Evolutionary conservation across 1,284 basidiomycete species (phyloP), one percentile per base, ranked within the genome.

Genomic region (Irpex sp.): DNA sequence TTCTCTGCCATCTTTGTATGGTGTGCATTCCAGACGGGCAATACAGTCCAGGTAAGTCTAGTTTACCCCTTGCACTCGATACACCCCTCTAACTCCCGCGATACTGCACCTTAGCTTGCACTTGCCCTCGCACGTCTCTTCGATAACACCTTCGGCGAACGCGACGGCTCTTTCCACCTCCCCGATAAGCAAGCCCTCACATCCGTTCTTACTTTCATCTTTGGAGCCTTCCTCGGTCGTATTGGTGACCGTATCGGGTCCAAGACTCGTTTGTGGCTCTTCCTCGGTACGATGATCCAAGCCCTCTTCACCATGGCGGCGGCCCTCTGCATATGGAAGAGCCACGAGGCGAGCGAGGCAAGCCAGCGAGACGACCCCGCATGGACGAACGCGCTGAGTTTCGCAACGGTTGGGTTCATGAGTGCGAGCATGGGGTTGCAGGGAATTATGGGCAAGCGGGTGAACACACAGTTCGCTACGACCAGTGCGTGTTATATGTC

Each of bases 21-120:
- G 93, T 91, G 89, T 72, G 92, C 90, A 1, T 95, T 94, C 76
- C 92, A 95, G 75, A 94, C 89, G 0, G 89, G 89, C 40, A 91
- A 91, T 71, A 85, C 85, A 62, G 79, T 85, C 9, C 87, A 90
- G 77, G 86, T 85, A 66, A 51, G 49, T 26, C 26, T 26, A 26
- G 26, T 17, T 2, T 13, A n/a, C 19, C 49, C 49, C 7, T 17
- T 13, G 2, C 19, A 9, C n/a, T 19, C 8, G 13, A 51, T 8
- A 7, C 49, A 36, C 59, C 52, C 61, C 49, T 44, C 26, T 61
- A 49, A 38, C 15, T 59, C 3, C 5, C 54, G 47, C 26, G 26
- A 26, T 3, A 26, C 26, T 4, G 3, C 38, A 13, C 40, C 40
- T 1, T 78, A 90, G 78, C 80, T 90, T 21, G 78, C 84, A 2